Conservation (phyloP, 192 early-diverging fungal genomes). For the Haplosporangium gracile region DNA sequence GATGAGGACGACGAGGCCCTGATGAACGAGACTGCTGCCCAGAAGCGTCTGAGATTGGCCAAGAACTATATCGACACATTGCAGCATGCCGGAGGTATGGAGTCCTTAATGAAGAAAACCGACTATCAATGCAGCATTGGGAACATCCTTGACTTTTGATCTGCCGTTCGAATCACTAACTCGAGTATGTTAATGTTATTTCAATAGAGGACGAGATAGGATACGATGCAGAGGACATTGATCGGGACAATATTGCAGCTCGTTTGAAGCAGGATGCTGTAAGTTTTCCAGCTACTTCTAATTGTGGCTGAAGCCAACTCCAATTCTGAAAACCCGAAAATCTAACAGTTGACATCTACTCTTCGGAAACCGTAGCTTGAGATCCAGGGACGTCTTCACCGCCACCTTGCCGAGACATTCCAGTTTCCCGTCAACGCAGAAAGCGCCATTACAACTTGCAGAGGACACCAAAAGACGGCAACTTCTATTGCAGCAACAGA, state of each 20-base stretch:
- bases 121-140: not conserved
- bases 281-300: slow-evolving; percentile 12
- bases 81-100: slow-evolving; percentile 68
- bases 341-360: not conserved
- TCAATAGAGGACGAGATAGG: slow-evolving; percentile 71
- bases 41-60: slow-evolving; percentile 93
- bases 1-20: slow-evolving; percentile 78
- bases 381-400: slow-evolving; percentile 37
- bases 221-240: slow-evolving; percentile 92
- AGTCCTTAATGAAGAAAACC: not conserved
- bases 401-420: slow-evolving; percentile 48
- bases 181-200: not conserved
- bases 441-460: slow-evolving; percentile 57
- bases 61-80: slow-evolving; percentile 92
- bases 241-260: slow-evolving; percentile 92
- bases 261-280: slow-evolving; percentile 86
- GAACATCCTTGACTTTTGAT: not conserved
- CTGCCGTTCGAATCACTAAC: not conserved
- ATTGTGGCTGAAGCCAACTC: slow-evolving; percentile 22
- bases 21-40: slow-evolving; percentile 87
- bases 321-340: not conserved
- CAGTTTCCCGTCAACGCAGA: slow-evolving; percentile 56
- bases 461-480: slow-evolving; percentile 82
- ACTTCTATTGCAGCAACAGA: slow-evolving; percentile 85
- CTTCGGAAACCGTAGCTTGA: slow-evolving; percentile 30